These are phyloP conservation scores for Holtermannia corniformis DNA, from an alignment of 768 basidiomycete species.

Conservation along the genomic window DNA sequence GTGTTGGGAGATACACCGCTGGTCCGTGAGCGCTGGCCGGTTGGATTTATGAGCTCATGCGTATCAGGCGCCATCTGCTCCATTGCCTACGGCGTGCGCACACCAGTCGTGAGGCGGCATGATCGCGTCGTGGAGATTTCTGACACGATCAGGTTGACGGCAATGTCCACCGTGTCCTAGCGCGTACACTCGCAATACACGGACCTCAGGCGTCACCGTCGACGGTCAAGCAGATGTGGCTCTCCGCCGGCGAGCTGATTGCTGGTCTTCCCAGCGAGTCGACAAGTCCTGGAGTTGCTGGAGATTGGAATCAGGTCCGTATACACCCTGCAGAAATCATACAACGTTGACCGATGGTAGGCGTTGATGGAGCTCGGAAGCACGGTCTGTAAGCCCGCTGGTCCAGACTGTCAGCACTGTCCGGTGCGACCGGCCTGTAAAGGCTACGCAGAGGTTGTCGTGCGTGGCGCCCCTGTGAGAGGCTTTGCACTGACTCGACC, in stretches of 20 bases:
- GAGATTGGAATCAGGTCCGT: constrained; percentile 58
- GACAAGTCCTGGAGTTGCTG: constrained; percentile 44
- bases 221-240: constrained; percentile 75
- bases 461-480: no score
- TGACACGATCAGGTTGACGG: constrained; percentile 64
- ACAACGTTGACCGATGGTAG: constrained; percentile 43
- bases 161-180: constrained; percentile 76
- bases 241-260: constrained; percentile 62
- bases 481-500: no score
- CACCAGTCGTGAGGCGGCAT: constrained; percentile 62
- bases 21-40: constrained; percentile 48
- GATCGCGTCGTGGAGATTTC: not conserved
- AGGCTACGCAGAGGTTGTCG: constrained; percentile 49
- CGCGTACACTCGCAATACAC: constrained; percentile 71
- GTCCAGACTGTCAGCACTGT: constrained; percentile 64
- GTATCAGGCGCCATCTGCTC: constrained; percentile 48
- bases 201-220: constrained; percentile 69
- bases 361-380: constrained; percentile 91
- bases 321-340: not conserved
- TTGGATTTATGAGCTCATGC: constrained; percentile 42
- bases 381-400: constrained; percentile 78
- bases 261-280: constrained; percentile 44
- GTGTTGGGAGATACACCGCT: constrained; percentile 80
- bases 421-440: constrained; percentile 61
- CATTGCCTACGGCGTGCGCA: constrained; percentile 76